phyloP scores from a whole-genome alignment of 805 yeast genomes.

The Starmerella floris region DNA sequence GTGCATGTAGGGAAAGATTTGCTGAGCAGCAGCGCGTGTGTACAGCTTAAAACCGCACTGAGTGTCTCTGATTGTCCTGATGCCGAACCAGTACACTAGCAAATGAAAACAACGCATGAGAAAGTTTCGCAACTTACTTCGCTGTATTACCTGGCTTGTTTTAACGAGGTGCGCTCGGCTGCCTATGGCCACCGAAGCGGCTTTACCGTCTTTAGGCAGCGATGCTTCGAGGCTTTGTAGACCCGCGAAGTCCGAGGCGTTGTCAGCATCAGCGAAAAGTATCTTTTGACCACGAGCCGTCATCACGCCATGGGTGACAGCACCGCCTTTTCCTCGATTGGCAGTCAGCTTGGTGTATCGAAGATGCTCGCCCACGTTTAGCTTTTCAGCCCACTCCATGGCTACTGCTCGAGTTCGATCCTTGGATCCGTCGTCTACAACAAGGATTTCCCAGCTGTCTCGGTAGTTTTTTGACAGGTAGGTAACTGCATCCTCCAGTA shows the following conservation, averaged over 20 bases:
- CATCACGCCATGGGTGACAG: conserved; percentile 84
- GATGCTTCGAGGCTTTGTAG: conserved; percentile 37
- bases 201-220: conserved; percentile 23
- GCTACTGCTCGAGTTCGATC: conserved; percentile 73
- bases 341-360: conserved; percentile 55
- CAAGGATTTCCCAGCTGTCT: conserved; percentile 53
- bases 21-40: conserved; percentile 48
- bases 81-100: conserved; percentile 77
- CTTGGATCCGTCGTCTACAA: conserved; percentile 83
- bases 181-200: conserved; percentile 66
- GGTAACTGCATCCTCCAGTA: conserved; percentile 32
- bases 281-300: conserved; percentile 58
- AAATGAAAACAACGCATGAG: conserved; percentile 87
- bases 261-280: conserved; percentile 95
- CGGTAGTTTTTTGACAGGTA: conserved; percentile 34
- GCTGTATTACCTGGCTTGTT: conserved; percentile 90
- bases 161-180: conserved; percentile 94
- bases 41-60: conserved; percentile 96
- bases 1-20: conserved; percentile 79
- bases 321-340: conserved; percentile 94
- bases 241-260: conserved; percentile 77
- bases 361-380: conserved; percentile 46
- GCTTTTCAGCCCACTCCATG: conserved; percentile 38
- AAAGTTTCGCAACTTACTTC: conserved; percentile 76
- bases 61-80: conserved; percentile 75